Conservation (phyloP, 1,284 basidiomycete species). For the Earliella scabrosa region DNA sequence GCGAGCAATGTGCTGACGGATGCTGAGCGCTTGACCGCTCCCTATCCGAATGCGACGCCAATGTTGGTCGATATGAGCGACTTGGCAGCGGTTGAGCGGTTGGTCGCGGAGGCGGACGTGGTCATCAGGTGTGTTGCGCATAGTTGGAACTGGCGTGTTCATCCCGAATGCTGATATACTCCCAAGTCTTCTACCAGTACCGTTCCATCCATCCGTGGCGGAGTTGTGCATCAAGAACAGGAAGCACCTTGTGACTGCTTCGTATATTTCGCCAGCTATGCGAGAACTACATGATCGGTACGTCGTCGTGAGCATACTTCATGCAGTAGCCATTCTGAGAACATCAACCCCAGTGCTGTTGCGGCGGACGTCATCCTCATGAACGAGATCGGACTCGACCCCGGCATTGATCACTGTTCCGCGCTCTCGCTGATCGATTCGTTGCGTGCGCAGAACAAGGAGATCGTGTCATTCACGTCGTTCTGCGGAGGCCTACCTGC, state of each 20-base stretch:
- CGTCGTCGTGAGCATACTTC: conserved; percentile 24
- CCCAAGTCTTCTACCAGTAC: conserved; percentile 76
- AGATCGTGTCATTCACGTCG: conserved; percentile 82
- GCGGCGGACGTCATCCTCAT: conserved; percentile 76
- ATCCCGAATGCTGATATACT: not conserved
- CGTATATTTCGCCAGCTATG: conserved; percentile 90
- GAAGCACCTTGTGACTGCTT: conserved; percentile 90
- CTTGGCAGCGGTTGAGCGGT: conserved; percentile 47
- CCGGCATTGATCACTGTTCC: conserved; percentile 95
- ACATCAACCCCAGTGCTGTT: conserved; percentile 57
- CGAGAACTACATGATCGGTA: conserved; percentile 67
- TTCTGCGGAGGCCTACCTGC: conserved; percentile 95
- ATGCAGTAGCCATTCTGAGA: not conserved
- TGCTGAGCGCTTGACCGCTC: conserved; percentile 55
- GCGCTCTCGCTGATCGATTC: conserved; percentile 78
- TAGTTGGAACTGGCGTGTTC: no score
- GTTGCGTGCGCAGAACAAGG: conserved; percentile 61
- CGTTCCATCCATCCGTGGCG: conserved; percentile 80
- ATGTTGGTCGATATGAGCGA: conserved; percentile 70
- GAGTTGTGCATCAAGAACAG: conserved; percentile 74
- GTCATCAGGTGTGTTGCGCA: conserved; percentile 62
- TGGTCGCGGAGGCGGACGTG: conserved; percentile 65
- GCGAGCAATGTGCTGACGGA: conserved; percentile 77
- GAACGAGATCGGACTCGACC: conserved; percentile 94
- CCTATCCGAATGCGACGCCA: conserved; percentile 63